A percentile compares a stretch with the other conserved stretches of the same genome.
Evolutionary conservation across 768 basidiomycete species (phyloP).

Genomic region (Gloeopeniophorella convolvens): DNA sequence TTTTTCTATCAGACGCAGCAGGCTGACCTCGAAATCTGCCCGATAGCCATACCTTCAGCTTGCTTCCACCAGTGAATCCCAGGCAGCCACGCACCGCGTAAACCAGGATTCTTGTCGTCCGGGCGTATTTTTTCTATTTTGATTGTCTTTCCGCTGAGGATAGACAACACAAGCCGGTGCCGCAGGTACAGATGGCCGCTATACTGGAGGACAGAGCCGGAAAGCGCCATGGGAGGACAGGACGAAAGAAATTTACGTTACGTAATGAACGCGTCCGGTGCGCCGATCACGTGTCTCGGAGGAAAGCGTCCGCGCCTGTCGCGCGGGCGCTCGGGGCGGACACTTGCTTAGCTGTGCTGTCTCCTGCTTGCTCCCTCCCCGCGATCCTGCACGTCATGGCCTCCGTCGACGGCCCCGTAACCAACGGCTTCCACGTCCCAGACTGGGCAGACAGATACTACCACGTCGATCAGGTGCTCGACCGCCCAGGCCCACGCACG

Average conservation of each 20-base stretch:
- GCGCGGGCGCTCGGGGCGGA: no score
- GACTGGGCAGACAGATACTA: constrained; percentile 65
- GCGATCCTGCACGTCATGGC: constrained; percentile 3
- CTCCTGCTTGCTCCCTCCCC: not conserved
- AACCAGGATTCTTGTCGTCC: constrained; percentile 90
- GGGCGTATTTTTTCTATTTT: constrained; percentile 83
- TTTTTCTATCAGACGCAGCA: constrained; percentile 82
- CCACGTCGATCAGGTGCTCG: constrained; percentile 81
- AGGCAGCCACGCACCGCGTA: constrained; percentile 54
- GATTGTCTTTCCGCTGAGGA: constrained; percentile 81
- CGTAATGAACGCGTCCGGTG: constrained; percentile 13
- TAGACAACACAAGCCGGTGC: constrained; percentile 78
- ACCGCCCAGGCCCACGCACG: constrained; percentile 84
- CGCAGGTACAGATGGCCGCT: constrained; percentile 81
- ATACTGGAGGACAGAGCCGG: constrained; percentile 45
- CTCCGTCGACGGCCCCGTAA: not conserved
- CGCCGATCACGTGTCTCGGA: not conserved
- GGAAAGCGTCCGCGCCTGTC: not conserved
- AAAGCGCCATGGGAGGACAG: constrained; percentile 32
- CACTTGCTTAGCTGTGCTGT: no score
- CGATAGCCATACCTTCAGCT: not conserved
- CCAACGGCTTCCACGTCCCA: constrained; percentile 32
- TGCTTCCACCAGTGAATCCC: not conserved
- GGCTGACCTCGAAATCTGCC: constrained; percentile 86
- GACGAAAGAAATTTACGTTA: not conserved